Base-by-base conservation (phyloP, 2,329 filamentous ascomycete genomes). In the Blastomyces percursus region DNA sequence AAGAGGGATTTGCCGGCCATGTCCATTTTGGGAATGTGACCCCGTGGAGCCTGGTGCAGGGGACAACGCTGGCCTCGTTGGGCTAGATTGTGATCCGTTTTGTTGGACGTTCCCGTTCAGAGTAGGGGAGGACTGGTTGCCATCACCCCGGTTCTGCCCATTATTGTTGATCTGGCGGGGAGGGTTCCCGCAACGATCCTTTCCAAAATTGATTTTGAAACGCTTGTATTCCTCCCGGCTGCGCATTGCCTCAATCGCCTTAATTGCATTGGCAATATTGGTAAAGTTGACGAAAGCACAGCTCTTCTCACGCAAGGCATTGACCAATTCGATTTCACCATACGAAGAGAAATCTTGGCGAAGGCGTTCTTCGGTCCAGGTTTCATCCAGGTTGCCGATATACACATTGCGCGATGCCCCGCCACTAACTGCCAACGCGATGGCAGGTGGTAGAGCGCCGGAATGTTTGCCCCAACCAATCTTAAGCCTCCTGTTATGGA, bases 391-490 rank as follows among this genome's bases (percentile, higher is more conserved):
- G 76, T 99, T 99, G 66, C 94, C 94, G 72, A 99, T 89, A 76
- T 99, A 99, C 35, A 99, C 94, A 72, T 99, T 99, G 66, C 94
- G 86, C n/a, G 94, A 97, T 61, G 94, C 94, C 71, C 94, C 94
- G 61, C 93, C 94, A 69, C 91, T 96, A 61, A 99, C 94, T 56
- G 94, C 94, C 67, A 99, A 81, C 24, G 94, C 93, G 73, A 99
- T 97, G 8, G 94, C 94, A 24, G 94, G 92, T 48, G 94, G 94
- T 32, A 99, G 85, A 68, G 92, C 93, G 64, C 94, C 94, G 4
- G 94, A 99, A 77, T 99, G 94, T 82, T 99, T 99, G 67, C 94
- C 94, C 94, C 94, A 99, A 67, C 94, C 94, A 74, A 99, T 96
- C 84, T 99, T 99, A 68, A 99, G 81, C 61, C 94, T 87, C 66